phyloP scores from a whole-genome alignment of 176 grass and related monocot species.

The Musa troglodytarum region DNA sequence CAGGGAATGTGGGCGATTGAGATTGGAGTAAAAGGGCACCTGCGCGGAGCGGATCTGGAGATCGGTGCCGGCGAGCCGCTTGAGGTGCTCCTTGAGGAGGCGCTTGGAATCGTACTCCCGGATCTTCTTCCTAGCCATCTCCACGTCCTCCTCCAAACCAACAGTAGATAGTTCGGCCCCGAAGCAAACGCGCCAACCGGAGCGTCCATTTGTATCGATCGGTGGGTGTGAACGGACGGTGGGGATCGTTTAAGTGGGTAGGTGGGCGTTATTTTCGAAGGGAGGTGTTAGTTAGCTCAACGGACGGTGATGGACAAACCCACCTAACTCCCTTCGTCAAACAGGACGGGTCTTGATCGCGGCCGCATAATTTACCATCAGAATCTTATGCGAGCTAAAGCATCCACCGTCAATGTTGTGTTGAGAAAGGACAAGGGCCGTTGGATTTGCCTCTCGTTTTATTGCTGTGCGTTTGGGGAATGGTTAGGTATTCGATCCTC shows the following conservation, averaged over 20 bases:
- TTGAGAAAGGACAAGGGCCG: neutral
- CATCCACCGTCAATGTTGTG: neutral
- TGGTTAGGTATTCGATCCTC: no score
- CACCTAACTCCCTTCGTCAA: neutral
- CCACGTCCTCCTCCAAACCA: neutral
- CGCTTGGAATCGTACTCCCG: slow-evolving; percentile 50
- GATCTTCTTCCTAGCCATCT: slow-evolving; percentile 50
- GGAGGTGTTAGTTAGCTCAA: neutral
- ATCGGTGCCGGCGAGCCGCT: slow-evolving; percentile 34
- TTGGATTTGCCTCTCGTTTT: neutral
- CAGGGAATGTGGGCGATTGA: no score
- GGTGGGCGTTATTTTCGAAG: neutral
- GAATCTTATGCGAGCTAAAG: neutral
- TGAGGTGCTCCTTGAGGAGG: slow-evolving; percentile 38
- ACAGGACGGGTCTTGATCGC: neutral
- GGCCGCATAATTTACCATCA: neutral
- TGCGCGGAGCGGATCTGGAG: slow-evolving; percentile 38
- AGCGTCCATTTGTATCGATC: neutral
- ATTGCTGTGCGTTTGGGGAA: no score
- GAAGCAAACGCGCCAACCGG: no score
- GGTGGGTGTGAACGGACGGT: neutral
- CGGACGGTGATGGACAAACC: neutral
- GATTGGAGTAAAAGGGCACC: slow-evolving; percentile 9
- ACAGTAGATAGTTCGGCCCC: no score
- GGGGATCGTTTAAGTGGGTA: neutral